Evolutionary conservation across 2,329 filamentous ascomycete genomes (phyloP).

Genomic region (Cylindrodendrum hubeiense): DNA sequence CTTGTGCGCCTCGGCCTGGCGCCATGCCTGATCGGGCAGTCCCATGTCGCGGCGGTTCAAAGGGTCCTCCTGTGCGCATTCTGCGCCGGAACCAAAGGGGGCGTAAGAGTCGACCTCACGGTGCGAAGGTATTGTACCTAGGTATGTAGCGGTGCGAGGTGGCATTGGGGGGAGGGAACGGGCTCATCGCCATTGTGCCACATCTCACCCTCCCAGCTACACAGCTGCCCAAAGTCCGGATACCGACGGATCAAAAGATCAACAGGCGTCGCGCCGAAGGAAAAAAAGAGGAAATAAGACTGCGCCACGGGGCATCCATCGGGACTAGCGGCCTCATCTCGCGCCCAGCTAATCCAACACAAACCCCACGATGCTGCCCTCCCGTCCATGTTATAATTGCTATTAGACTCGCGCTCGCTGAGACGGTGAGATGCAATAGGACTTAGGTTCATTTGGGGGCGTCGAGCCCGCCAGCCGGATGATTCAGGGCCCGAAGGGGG

Average conservation of each 20-base stretch:
- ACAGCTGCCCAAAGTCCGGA: background rate
- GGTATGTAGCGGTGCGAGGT: background rate
- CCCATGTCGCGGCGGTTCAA: background rate
- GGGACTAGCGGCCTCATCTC: background rate
- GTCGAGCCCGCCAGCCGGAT: background rate
- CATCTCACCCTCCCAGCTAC: background rate
- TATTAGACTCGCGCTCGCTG: background rate
- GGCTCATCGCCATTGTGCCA: background rate
- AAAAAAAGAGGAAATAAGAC: background rate
- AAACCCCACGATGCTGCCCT: background rate
- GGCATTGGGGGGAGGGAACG: background rate
- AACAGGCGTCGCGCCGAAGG: background rate
- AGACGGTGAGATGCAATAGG: background rate
- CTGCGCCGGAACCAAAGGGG: background rate
- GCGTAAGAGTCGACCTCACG: background rate
- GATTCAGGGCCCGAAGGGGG: too few species aligned
- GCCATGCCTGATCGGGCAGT: background rate
- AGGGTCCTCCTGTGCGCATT: background rate
- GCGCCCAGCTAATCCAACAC: background rate
- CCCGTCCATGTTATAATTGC: too few species aligned
- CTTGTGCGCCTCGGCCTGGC: slow-evolving; percentile 4
- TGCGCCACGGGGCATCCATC: background rate
- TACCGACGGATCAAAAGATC: background rate
- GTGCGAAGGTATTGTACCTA: too few species aligned
- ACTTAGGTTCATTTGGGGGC: background rate